Percentiles rank a stretch among this genome's conserved stretches.
Conservation (phyloP, 768 basidiomycete species). For the Boletus pseudo-olivaceus region DNA sequence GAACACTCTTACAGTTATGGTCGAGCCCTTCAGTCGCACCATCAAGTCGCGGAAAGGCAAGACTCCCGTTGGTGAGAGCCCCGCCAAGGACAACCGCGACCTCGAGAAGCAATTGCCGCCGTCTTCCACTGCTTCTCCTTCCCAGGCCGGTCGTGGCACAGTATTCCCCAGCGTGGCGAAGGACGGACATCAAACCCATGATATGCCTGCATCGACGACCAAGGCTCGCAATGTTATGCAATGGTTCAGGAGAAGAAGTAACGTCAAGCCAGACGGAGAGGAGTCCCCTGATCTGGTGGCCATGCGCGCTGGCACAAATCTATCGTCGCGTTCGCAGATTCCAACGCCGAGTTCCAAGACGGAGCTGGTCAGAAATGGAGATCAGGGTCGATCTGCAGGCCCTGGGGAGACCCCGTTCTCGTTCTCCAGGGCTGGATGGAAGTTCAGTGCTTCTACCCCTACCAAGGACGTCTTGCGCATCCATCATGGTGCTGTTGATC, state of each 20-base stretch:
- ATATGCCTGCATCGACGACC: constrained; percentile 69
- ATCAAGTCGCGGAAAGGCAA: constrained; percentile 37
- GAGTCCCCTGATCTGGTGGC: constrained; percentile 11
- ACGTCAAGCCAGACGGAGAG: constrained; percentile 33
- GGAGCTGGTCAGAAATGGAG: constrained; percentile 20
- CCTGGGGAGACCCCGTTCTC: constrained; percentile 32
- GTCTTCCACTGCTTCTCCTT: constrained; percentile 30
- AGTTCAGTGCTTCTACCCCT: constrained; percentile 30
- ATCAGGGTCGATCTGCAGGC: constrained; percentile 19
- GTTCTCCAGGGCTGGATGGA: constrained; percentile 37
- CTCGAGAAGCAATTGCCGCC: constrained; percentile 34
- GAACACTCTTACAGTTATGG: constrained; percentile 86
- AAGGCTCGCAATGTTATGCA: constrained; percentile 97
- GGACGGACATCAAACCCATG: constrained; percentile 27
- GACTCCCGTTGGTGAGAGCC: constrained; percentile 30
- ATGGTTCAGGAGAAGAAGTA: constrained; percentile 87
- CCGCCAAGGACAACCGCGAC: constrained; percentile 44
- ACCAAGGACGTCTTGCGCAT: constrained; percentile 60
- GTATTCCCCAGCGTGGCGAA: constrained; percentile 28
- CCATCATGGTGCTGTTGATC: constrained; percentile 92
- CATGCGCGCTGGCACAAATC: constrained; percentile 19
- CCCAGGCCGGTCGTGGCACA: constrained; percentile 23
- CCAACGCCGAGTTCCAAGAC: constrained; percentile 28
- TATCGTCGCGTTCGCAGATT: constrained; percentile 29
- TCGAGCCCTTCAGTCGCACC: constrained; percentile 64